A percentile compares a stretch with the other conserved stretches of the same genome.
Evolutionary conservation across 345 rosid species (phyloP).

Genomic region (Draba incana): DNA sequence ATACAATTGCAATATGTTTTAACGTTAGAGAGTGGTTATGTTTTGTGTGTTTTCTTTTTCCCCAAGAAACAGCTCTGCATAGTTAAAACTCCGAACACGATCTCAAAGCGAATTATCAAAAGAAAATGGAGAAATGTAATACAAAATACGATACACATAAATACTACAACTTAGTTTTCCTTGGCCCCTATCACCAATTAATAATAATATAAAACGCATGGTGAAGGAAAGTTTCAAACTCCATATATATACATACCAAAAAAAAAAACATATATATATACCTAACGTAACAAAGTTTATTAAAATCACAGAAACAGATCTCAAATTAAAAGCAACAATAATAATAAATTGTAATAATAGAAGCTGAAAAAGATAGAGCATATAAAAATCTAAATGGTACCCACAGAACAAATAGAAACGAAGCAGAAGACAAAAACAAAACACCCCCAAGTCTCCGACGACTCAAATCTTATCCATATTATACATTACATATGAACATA

Average conservation of each 20-base stretch:
- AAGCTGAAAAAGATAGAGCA: constrained; percentile 38
- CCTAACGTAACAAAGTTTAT: not conserved
- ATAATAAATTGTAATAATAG: constrained; percentile 27
- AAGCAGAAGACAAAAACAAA: constrained; percentile 42
- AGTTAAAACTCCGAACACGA: not conserved
- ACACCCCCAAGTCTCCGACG: constrained; percentile 39
- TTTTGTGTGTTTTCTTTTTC: not conserved
- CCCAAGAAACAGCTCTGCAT: not conserved
- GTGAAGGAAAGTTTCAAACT: constrained; percentile 18
- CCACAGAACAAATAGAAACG: constrained; percentile 41
- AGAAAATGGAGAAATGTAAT: constrained; percentile 1
- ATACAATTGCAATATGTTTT: too few species aligned
- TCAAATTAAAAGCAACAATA: constrained; percentile 22
- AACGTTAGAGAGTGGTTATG: not conserved
- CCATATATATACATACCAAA: not conserved
- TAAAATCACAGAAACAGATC: constrained; percentile 7
- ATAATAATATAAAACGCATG: constrained; percentile 11
- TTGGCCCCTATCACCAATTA: not conserved
- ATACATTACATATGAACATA: constrained; percentile 13
- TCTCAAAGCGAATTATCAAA: not conserved
- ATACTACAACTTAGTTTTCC: not conserved
- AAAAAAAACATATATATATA: too few species aligned
- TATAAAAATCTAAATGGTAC: constrained; percentile 40
- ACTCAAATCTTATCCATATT: constrained; percentile 41
- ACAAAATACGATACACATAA: not conserved